These are phyloP conservation scores for Prunus dulcis DNA, from an alignment of 306 rosid genomes.

Conservation along the genomic window DNA sequence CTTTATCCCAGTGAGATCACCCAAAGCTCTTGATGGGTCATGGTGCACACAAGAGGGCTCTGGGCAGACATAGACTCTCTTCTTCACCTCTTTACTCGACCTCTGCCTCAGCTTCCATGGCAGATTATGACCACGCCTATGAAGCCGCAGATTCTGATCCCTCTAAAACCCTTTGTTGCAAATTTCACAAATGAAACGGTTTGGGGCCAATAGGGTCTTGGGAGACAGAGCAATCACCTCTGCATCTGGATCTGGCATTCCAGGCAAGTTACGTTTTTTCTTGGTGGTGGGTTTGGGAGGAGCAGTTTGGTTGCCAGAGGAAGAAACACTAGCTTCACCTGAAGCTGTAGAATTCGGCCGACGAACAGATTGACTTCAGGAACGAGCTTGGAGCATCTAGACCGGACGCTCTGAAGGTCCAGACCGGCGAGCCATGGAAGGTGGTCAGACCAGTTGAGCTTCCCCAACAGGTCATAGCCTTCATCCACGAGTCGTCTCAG, in stretches of 20 bases:
- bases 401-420: slow-evolving; percentile 68
- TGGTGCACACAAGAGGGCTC: slow-evolving; percentile 82
- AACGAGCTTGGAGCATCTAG: slow-evolving; percentile 59
- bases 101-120: slow-evolving; percentile 94
- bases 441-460: slow-evolving; percentile 86
- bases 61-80: slow-evolving; percentile 90
- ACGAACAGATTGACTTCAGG: slow-evolving; percentile 75
- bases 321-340: slow-evolving; percentile 80
- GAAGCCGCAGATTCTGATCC: slow-evolving; percentile 96
- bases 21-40: slow-evolving; percentile 84
- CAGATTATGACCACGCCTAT: slow-evolving; percentile 81
- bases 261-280: slow-evolving; percentile 84
- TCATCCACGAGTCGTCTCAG: slow-evolving; percentile 55
- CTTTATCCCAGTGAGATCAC: slow-evolving; percentile 89
- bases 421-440: slow-evolving; percentile 59
- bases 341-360: slow-evolving; percentile 64
- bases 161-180: slow-evolving; percentile 95
- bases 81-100: slow-evolving; percentile 71
- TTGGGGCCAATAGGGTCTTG: slow-evolving; percentile 73
- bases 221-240: slow-evolving; percentile 94
- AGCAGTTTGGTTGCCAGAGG: slow-evolving; percentile 56
- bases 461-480: slow-evolving; percentile 76
- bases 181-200: slow-evolving; percentile 86
- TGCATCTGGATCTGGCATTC: slow-evolving; percentile 99
- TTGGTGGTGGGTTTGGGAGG: slow-evolving; percentile 53